phyloP scores from a whole-genome alignment of 306 rosid species.

The Acacia confusa region DNA sequence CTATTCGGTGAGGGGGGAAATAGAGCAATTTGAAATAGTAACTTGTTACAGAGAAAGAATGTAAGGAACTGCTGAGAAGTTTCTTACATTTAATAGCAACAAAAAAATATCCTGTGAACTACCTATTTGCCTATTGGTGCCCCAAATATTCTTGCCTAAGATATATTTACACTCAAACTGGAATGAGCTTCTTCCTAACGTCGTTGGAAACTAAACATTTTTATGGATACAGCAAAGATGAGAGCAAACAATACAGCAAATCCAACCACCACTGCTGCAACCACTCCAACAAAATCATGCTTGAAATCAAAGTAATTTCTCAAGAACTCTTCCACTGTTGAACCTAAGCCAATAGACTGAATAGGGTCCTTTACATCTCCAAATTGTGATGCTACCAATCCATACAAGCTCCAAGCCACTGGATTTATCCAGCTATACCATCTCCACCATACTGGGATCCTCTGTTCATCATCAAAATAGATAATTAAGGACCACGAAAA shows the following conservation, averaged over 20 bases:
- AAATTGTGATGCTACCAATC: slow-evolving; percentile 59
- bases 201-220: slow-evolving; percentile 43
- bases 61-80: neutral
- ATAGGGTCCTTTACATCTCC: slow-evolving; percentile 44
- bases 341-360: slow-evolving; percentile 11
- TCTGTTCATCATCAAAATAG: slow-evolving; percentile 30
- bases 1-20: neutral
- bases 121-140: neutral
- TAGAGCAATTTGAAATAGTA: neutral
- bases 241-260: slow-evolving; percentile 39
- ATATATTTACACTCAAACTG: neutral
- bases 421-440: slow-evolving; percentile 63
- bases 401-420: slow-evolving; percentile 62
- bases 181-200: neutral
- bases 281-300: slow-evolving; percentile 48
- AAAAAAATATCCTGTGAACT: neutral
- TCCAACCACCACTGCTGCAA: slow-evolving; percentile 40
- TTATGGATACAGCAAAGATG: slow-evolving; percentile 37
- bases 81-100: neutral
- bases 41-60: neutral
- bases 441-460: slow-evolving; percentile 66
- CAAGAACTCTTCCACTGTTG: slow-evolving; percentile 41
- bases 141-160: neutral
- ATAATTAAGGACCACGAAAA: neutral
- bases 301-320: slow-evolving; percentile 47